These are phyloP conservation scores for Coffea eugenioides DNA, from an alignment of 257 asterid genomes.

Conservation along the genomic window DNA sequence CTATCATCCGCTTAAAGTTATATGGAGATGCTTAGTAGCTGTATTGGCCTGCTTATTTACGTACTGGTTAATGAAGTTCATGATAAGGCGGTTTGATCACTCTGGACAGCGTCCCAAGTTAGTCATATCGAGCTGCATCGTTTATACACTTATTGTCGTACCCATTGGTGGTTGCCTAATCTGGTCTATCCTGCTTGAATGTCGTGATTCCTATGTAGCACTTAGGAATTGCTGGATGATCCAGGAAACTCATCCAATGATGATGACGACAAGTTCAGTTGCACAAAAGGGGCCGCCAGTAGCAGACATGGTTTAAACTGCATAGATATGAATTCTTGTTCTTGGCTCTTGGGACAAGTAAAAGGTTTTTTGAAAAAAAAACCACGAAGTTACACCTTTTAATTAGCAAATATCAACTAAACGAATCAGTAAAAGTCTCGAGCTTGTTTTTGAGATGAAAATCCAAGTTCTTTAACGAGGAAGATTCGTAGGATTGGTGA, in stretches of 20 bases:
- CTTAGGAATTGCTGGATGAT: neutral
- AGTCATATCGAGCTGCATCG: neutral
- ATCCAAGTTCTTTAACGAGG: no score
- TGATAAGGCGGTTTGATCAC: neutral
- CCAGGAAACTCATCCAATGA: neutral
- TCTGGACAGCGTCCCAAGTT: neutral
- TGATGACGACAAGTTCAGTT: neutral
- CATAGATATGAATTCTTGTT: no score
- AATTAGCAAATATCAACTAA: no score
- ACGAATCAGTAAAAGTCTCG: no score
- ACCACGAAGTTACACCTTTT: no score
- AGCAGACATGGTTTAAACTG: neutral
- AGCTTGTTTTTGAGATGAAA: no score
- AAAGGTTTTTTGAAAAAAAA: no score
- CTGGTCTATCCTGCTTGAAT: neutral
- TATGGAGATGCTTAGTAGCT: neutral
- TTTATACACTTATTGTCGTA: neutral
- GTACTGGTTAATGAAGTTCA: neutral
- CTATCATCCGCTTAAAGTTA: neutral
- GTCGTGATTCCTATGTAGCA: neutral
- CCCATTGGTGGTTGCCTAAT: neutral
- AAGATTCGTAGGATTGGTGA: no score
- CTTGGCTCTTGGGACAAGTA: no score
- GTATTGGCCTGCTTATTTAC: neutral
- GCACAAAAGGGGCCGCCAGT: neutral